Evolutionary conservation across 192 early-diverging fungal species (phyloP), one percentile per base, ranked within the genome.

Genomic region (Linderina pennispora): DNA sequence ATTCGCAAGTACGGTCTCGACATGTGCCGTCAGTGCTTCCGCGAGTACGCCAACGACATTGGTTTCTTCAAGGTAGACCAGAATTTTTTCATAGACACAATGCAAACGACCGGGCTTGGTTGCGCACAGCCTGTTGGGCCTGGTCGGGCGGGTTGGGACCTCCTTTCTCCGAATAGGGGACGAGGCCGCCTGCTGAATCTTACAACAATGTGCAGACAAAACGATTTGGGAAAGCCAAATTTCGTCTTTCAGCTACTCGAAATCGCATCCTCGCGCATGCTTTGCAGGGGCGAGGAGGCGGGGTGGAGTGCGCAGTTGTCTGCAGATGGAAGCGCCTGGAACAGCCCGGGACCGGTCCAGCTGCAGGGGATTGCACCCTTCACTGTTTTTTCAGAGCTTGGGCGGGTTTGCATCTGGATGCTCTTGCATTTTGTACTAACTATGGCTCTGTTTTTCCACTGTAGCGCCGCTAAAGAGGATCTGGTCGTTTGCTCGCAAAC

Each of bases 11-110:
- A 99, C 82, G 82, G 83, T 50, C 79, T 99, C 47, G 87, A 97
- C 85, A 79, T 99, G 62, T 99, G 97, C 86, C 90, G 97, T 85
- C 97, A 99, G 78, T 97, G 94, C 86, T 99, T 99, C 92, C 92
- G 97, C 78, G 92, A 99, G 78, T 87, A 99, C 76, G 76, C 91
- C 74, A 81, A 77, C 55, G 94, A 93, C 74, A 99, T 99, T 80
- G 97, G 97, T 58, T 99, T 99, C 86, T 75, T 84, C 75, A 99
- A 99, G 90, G 89, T 97, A 80, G 19, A 47, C 43, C 39, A 47
- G 19, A 25, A 4, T 19, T 41, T 33, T 8, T 31, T 31, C 28
- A 31, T 11, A 8, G 6, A 31, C 6, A 5, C 11, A 8, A 11
- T 8, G 28, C 5, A 31, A 31, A 8, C 28, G 28, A 11, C 28